Percentiles rank a stretch among this genome's conserved stretches.
Conservation (phyloP, 1,284 basidiomycete genomes). For the Trichosporon sp. region DNA sequence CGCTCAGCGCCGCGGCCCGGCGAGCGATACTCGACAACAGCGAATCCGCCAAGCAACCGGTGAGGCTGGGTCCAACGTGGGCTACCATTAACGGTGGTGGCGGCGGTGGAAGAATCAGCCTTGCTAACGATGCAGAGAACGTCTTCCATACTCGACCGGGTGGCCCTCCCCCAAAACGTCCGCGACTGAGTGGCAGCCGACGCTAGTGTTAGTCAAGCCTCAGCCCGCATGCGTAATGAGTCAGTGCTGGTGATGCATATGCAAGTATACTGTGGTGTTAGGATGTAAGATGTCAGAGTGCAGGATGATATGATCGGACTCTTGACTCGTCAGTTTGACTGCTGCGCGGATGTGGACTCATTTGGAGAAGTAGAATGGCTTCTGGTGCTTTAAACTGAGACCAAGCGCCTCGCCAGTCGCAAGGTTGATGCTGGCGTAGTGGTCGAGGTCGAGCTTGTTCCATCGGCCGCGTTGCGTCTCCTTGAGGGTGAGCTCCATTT, state of each 20-base stretch:
- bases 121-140: not conserved
- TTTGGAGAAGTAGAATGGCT: slow-evolving; percentile 89
- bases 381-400: slow-evolving; percentile 72
- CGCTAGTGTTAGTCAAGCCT: not conserved
- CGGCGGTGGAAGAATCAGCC: not conserved
- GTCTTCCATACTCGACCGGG: not conserved
- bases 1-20: not conserved
- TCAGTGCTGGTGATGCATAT: not conserved
- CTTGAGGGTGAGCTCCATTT: slow-evolving; percentile 73
- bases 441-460: slow-evolving; percentile 76
- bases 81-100: not conserved
- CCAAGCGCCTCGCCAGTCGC: slow-evolving; percentile 69
- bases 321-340: slow-evolving; percentile 15
- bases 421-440: slow-evolving; percentile 69
- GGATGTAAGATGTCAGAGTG: not conserved
- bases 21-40: not conserved
- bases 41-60: not conserved
- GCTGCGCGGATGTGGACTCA: slow-evolving; percentile 23
- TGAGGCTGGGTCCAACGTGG: not conserved
- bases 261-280: slow-evolving; percentile 1
- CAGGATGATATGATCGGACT: slow-evolving; percentile 23
- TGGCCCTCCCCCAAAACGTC: not conserved
- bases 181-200: not conserved
- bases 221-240: not conserved
- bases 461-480: slow-evolving; percentile 74